Evolutionary conservation across 805 yeast genomes (phyloP).

Genomic region (Candida easanensis): DNA sequence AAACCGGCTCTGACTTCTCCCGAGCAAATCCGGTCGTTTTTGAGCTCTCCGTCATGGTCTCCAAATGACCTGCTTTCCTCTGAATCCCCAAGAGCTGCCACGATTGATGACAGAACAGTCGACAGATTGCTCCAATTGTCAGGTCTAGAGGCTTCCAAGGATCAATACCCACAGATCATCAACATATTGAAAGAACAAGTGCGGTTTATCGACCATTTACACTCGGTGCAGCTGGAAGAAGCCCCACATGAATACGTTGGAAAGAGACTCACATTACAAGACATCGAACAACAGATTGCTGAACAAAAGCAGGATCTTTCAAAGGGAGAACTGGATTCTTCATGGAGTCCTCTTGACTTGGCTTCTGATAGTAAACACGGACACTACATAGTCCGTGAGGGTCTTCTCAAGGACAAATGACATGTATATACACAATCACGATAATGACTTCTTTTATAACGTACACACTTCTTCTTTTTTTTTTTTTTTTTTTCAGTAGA

Average conservation of each 20-base stretch:
- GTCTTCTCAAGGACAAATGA: conserved; percentile 36
- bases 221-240: conserved; percentile 23
- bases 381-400: conserved; percentile 44
- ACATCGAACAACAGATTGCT: conserved; percentile 28
- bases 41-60: conserved; percentile 23
- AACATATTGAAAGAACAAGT: conserved; percentile 44
- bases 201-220: conserved; percentile 46
- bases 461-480: too few relatives aligned
- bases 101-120: conserved; percentile 10
- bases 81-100: conserved; percentile 17
- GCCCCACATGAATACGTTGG: conserved; percentile 26
- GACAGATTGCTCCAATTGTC: conserved; percentile 44
- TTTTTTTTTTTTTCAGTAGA: conserved; percentile 50
- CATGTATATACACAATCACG: too few relatives aligned
- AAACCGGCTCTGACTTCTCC: background rate
- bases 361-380: conserved; percentile 34
- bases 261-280: conserved; percentile 30
- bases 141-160: conserved; percentile 40
- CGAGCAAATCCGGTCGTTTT: conserved; percentile 9
- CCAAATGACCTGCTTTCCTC: conserved; percentile 24
- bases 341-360: conserved; percentile 41
- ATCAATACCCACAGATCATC: conserved; percentile 31
- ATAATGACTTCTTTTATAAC: too few relatives aligned
- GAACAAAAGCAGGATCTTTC: conserved; percentile 22
- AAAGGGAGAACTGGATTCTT: conserved; percentile 40